Base-by-base conservation (phyloP, 2,329 filamentous ascomycete genomes). In the Hypoxylon sp. region DNA sequence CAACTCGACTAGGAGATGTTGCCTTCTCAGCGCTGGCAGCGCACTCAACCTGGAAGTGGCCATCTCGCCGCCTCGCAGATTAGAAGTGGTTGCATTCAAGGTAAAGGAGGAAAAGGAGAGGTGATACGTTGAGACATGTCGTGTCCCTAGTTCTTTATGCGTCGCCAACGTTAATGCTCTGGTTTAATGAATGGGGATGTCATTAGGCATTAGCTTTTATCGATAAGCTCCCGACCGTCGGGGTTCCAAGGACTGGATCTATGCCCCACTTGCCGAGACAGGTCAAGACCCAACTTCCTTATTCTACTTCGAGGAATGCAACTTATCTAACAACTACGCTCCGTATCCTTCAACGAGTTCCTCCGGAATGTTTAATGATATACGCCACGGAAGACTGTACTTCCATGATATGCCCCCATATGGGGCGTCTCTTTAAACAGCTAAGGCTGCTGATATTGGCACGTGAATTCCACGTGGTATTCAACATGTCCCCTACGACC, bases 1-100 rank as follows among this genome's bases (percentile, higher is more conserved):
- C 93, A 95, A 96, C 82, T 96, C 93, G 66, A 93, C 86, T 44
- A 94, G 85, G 55, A 96, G 86, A 77, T 94, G 91, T 79, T 96
- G 92, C 79, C 87, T 90, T 76, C 91, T 88, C 76, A 95, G 73
- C 57, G 88, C 84, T 8, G 88, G 85, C 69, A 89, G 77, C 49
- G 78, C 79, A 44, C 78, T 80, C 75, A 88, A 79, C 54, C 81
- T 82, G 17, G 82, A 74, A 31, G 82, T 79, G 8, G 81, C 75
- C 85, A 88, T 88, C 6, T 59, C 71, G 49, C 30, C 55, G 49
- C 50, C 59, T 74, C 61, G 58, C 14, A 25, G 8, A 55, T 27
- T 55, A 46, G 37, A 42, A 62, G n/a, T 22, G 48, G 25, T 58
- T 55, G 57, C 63, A 68, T 68, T 57, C 54, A 64, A 55, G 37